Conservation (phyloP, 2,329 filamentous ascomycete genomes). For the Calonectria ilicicola region DNA sequence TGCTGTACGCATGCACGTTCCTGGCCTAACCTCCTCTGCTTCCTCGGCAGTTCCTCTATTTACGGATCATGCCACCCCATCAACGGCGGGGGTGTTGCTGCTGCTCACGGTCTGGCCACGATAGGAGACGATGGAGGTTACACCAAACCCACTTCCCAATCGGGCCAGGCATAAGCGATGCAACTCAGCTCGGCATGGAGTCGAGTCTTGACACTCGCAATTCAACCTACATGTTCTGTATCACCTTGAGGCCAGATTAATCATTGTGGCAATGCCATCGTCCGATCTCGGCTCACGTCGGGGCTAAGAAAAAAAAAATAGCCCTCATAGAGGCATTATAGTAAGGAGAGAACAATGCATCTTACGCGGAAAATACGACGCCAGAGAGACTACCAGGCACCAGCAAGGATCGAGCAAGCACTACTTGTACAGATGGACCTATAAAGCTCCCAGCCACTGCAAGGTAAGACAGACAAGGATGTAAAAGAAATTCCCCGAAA, state of each 20-base stretch:
- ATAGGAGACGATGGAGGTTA: neutral
- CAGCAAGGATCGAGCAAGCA: neutral
- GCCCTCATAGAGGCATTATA: constrained; percentile 19
- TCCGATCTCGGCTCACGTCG: constrained; percentile 12
- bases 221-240: neutral
- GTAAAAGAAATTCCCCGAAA: neutral
- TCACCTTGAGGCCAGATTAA: neutral
- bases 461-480: neutral
- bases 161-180: neutral
- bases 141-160: neutral
- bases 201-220: neutral
- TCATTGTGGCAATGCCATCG: neutral
- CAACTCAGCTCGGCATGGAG: neutral
- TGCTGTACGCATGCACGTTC: neutral
- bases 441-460: constrained; percentile 3
- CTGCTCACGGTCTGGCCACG: neutral
- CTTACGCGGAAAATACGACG: constrained; percentile 14
- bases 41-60: neutral
- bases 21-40: constrained; percentile 1
- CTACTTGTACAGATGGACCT: neutral
- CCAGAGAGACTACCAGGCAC: neutral
- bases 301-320: neutral
- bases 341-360: constrained; percentile 11
- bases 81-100: neutral
- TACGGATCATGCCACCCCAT: neutral